A percentile compares a stretch with the other conserved stretches of the same genome.
Evolutionary conservation across 2,329 filamentous ascomycete species (phyloP).

Genomic region (Aspergillus latus): DNA sequence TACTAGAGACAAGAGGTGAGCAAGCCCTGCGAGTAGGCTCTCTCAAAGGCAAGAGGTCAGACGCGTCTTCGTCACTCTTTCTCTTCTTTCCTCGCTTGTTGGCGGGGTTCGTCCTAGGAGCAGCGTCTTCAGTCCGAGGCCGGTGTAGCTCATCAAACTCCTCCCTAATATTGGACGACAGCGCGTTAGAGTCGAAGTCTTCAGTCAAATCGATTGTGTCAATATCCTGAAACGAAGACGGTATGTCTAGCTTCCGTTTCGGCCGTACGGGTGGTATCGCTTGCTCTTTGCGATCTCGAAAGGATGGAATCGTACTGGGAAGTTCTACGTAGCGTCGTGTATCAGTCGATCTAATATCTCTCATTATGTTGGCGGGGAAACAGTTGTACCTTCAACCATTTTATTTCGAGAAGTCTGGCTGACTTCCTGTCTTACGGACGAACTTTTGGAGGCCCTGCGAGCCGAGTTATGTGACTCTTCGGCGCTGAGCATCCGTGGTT

Average conservation of each 20-base stretch:
- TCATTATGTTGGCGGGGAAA: neutral
- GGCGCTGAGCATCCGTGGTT: slow-evolving; percentile 42
- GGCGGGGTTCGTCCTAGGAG: slow-evolving; percentile 36
- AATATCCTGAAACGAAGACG: slow-evolving; percentile 30
- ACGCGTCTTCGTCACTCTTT: slow-evolving; percentile 50
- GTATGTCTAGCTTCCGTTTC: slow-evolving; percentile 18
- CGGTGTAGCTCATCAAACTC: slow-evolving; percentile 42
- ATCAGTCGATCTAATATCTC: slow-evolving; percentile 6
- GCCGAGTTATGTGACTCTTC: slow-evolving; percentile 23
- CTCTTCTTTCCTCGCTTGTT: slow-evolving; percentile 48
- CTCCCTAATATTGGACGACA: slow-evolving; percentile 41
- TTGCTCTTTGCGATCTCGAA: slow-evolving; percentile 15
- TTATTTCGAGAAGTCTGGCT: slow-evolving; percentile 9
- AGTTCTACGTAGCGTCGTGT: slow-evolving; percentile 14
- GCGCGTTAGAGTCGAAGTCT: slow-evolving; percentile 35
- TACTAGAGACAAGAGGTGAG: slow-evolving; percentile 22
- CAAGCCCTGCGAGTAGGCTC: slow-evolving; percentile 28
- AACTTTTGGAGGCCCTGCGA: slow-evolving; percentile 24
- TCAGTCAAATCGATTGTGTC: slow-evolving; percentile 49
- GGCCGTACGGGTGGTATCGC: slow-evolving; percentile 25
- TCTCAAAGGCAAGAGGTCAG: slow-evolving; percentile 37
- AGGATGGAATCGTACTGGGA: slow-evolving; percentile 23
- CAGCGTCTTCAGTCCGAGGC: slow-evolving; percentile 48
- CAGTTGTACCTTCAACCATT: slow-evolving; percentile 28
- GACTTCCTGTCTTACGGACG: slow-evolving; percentile 8